These are phyloP conservation scores for Oryza rufipogon DNA, from an alignment of 176 grass and related monocot species.

Conservation along the genomic window DNA sequence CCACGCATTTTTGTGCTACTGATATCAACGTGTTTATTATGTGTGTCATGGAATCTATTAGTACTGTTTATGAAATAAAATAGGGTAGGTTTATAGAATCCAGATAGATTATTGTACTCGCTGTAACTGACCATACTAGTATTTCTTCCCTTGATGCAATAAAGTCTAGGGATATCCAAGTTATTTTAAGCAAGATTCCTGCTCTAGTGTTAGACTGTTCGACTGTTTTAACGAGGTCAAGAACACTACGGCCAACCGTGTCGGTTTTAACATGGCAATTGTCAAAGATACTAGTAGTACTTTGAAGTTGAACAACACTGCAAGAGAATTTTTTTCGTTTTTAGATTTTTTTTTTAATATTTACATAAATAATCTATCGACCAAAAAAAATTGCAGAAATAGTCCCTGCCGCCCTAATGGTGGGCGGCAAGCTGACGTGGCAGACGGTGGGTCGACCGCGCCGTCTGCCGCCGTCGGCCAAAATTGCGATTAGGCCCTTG, in stretches of 20 bases:
- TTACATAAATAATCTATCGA: too few relatives aligned
- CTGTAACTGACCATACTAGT: not conserved
- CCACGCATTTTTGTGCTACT: not conserved
- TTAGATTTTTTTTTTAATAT: too few relatives aligned
- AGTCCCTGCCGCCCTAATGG: too few relatives aligned
- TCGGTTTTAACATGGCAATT: not conserved
- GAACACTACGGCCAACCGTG: not conserved
- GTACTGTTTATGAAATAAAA: not conserved
- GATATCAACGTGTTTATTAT: slow-evolving; percentile 29
- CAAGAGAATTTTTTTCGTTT: too few relatives aligned
- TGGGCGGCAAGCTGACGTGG: too few relatives aligned
- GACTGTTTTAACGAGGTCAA: not conserved
- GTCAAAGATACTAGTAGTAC: not conserved
- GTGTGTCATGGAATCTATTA: slow-evolving; percentile 13
- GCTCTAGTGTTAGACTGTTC: not conserved
- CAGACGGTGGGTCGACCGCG: too few relatives aligned
- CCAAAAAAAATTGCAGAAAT: too few relatives aligned
- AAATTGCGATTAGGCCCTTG: too few relatives aligned
- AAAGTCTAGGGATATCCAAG: not conserved
- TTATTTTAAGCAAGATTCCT: not conserved
- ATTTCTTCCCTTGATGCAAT: not conserved
- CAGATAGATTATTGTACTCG: not conserved
- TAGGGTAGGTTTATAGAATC: not conserved
- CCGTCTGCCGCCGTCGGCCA: too few relatives aligned
- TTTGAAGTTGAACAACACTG: not conserved